phyloP scores from a whole-genome alignment of 768 basidiomycete species.

The Exsudoporus frostii region DNA sequence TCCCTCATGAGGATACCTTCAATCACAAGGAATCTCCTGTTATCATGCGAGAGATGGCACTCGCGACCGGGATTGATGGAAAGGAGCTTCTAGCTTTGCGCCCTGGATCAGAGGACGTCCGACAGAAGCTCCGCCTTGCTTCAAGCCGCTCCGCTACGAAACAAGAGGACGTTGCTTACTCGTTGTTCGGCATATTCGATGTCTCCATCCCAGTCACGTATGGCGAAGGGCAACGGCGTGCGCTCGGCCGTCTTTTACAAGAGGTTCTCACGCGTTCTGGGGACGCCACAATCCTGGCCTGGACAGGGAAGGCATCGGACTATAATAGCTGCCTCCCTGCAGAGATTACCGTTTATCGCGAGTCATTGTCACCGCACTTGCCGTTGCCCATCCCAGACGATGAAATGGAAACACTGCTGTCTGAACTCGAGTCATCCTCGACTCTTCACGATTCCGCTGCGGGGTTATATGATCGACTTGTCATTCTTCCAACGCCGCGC shows the following conservation, averaged over 20 bases:
- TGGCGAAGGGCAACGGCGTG: slow-evolving; percentile 24
- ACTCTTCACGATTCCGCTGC: slow-evolving; percentile 4
- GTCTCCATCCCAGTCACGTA: slow-evolving; percentile 18
- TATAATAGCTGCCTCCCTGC: slow-evolving; percentile 26
- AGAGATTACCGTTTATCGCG: slow-evolving; percentile 16
- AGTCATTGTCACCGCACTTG: slow-evolving; percentile 1
- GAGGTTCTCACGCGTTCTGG: slow-evolving; percentile 15
- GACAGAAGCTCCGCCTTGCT: slow-evolving; percentile 21
- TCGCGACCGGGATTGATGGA: slow-evolving; percentile 8
- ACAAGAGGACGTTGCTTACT: slow-evolving; percentile 27
- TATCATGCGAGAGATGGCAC: slow-evolving; percentile 22
- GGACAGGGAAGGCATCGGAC: slow-evolving; percentile 18
- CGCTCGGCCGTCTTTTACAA: slow-evolving; percentile 21
- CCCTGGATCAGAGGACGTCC: slow-evolving; percentile 14
- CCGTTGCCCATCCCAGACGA: slow-evolving; percentile 6
- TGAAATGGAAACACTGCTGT: slow-evolving; percentile 7
- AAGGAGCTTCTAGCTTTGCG: slow-evolving; percentile 7
- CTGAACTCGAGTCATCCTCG: background rate
- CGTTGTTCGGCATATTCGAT: slow-evolving; percentile 25
- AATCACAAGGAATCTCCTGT: slow-evolving; percentile 20
- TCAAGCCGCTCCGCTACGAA: slow-evolving; percentile 21
- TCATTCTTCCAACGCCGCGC: slow-evolving; percentile 10
- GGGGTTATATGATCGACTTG: slow-evolving; percentile 9
- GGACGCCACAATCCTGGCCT: slow-evolving; percentile 13
- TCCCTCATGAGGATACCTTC: background rate